Evolutionary conservation across 139 green algal genomes (phyloP), one percentile per base, ranked within the genome.

Genomic region (Chlorella vulgaris): DNA sequence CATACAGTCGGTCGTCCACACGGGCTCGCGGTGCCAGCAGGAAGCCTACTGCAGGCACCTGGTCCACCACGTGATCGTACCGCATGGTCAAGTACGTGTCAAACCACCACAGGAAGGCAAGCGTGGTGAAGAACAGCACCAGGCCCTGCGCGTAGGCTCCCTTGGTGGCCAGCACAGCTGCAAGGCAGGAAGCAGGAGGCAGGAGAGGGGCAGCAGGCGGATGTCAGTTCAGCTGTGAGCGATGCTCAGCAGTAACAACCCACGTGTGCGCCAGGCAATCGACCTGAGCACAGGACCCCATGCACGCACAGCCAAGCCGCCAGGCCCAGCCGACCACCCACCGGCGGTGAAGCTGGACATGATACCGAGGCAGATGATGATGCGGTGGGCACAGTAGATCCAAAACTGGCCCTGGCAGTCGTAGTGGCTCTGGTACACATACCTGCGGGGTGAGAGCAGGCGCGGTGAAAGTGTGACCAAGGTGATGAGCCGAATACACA

Each of bases 101-200:
- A 70, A 85, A 68, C 26, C 73, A 42, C 8, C 76, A 58, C 18
- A 91, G 76, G 38, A 87, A 58, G 33, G 51, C 40, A 21, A 86
- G 36, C 13, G 62, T 29, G 3, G 87, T 69, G n/a, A 91, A 76
- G 15, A 86, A 53, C 47, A 86, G 22, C 21, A 80, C 60, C 33
- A 61, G 55, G 38, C 63, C 82, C 2, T 67, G 75, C 8, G 84
- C 31, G 81, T 85, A 92, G 2, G 85, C 89, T 28, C 66, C 33
- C 80, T 89, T 90, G 43, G 86, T 79, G 15, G 88, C 63, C 63
- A 90, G 73, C n/a, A 90, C 82, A 33, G 79, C 74, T 80, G 74
- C 74, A 47, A 21, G 29, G 38, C 13, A 31, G 39, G 38, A 15
- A n/a, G 22, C 7, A 22, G 67, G 26, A 21, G 26, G 58, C 21